Conservation (phyloP, 108 stramenopile species). For the Cyclotella choctawhatcheeana region DNA sequence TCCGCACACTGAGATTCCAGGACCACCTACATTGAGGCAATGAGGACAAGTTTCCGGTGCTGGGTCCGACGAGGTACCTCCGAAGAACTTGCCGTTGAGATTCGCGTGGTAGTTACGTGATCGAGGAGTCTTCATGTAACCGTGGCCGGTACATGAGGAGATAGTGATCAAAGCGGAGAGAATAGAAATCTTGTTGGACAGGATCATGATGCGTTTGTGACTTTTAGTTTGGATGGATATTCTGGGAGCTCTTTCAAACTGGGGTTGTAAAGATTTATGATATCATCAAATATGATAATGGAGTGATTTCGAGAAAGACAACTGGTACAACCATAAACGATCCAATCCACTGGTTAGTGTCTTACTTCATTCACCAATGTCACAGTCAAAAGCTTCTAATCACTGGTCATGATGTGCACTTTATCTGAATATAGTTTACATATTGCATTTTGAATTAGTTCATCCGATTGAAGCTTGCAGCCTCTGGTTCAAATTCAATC, state of each 20-base stretch:
- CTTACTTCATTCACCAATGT: too few relatives aligned
- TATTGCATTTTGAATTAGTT: too few relatives aligned
- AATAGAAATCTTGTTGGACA: constrained; percentile 3
- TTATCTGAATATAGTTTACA: too few relatives aligned
- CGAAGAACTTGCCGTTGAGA: constrained; percentile 23
- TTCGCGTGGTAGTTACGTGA: constrained; percentile 45
- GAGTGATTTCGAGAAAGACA: too few relatives aligned
- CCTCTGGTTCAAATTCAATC: too few relatives aligned
- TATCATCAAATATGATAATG: too few relatives aligned
- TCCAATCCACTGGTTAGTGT: too few relatives aligned
- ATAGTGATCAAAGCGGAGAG: neutral
- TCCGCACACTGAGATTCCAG: constrained; percentile 36
- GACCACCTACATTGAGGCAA: constrained; percentile 46
- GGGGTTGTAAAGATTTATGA: neutral
- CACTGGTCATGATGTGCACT: too few relatives aligned
- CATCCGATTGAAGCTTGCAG: too few relatives aligned
- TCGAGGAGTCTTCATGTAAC: constrained; percentile 47
- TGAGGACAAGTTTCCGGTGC: constrained; percentile 31
- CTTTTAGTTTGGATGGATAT: neutral
- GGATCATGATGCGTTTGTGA: neutral
- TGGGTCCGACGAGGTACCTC: constrained; percentile 24
- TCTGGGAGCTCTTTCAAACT: neutral
- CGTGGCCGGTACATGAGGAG: constrained; percentile 26
- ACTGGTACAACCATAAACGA: too few relatives aligned
- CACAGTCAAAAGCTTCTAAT: too few relatives aligned